These are phyloP conservation scores for Colletotrichum sp. DNA, from an alignment of 2,329 filamentous ascomycete genomes.

Conservation along the genomic window DNA sequence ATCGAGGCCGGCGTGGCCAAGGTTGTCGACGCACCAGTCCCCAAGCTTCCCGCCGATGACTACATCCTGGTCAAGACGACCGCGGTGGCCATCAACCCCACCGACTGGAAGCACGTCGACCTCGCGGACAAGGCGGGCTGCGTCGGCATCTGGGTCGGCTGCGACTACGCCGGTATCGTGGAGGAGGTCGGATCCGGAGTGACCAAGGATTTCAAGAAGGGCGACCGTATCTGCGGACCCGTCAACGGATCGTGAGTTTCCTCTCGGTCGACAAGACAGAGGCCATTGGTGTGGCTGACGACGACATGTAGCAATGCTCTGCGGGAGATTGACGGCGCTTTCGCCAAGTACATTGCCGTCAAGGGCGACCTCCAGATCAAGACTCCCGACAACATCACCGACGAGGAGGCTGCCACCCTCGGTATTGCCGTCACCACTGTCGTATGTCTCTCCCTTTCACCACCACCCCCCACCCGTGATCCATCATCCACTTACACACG, in stretches of 20 bases:
- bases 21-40: slow-evolving; percentile 30
- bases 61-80: slow-evolving; percentile 38
- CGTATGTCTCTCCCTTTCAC: slow-evolving; percentile 16
- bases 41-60: slow-evolving; percentile 27
- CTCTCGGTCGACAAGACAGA: neutral
- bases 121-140: slow-evolving; percentile 21
- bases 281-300: neutral
- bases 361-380: slow-evolving; percentile 47
- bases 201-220: slow-evolving; percentile 47
- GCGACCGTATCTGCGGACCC: slow-evolving; percentile 50
- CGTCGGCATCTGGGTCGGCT: slow-evolving; percentile 36
- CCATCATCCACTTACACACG: neutral
- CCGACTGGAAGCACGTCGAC: slow-evolving; percentile 39
- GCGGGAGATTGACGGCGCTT: slow-evolving; percentile 43
- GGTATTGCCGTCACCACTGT: slow-evolving; percentile 51
- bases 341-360: slow-evolving; percentile 41
- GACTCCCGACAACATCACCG: slow-evolving; percentile 47
- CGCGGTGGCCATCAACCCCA: slow-evolving; percentile 42
- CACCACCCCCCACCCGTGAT: neutral
- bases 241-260: slow-evolving; percentile 36
- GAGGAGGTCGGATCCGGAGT: slow-evolving; percentile 49
- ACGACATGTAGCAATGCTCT: slow-evolving; percentile 21
- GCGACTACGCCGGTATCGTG: slow-evolving; percentile 53
- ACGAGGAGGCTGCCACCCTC: slow-evolving; percentile 52
- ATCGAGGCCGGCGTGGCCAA: slow-evolving; percentile 26